phyloP scores from a whole-genome alignment of 805 yeast genomes.

The Sungouiozyma intestinalis region DNA sequence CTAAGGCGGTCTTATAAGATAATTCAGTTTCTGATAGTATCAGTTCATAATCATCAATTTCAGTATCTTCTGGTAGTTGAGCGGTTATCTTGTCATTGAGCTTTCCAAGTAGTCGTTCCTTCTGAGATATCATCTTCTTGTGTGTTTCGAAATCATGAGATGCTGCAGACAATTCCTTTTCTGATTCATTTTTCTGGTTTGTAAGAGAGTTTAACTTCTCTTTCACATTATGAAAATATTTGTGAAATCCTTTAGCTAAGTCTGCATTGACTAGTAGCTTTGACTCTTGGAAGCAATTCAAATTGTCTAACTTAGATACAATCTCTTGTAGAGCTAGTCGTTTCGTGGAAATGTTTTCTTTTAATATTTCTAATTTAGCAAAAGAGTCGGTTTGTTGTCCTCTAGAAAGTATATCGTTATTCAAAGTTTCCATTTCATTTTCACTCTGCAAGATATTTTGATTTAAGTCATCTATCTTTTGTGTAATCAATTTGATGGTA shows the following conservation, averaged over 20 bases:
- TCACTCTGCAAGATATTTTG: constrained; percentile 31
- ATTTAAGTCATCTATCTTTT: constrained; percentile 32
- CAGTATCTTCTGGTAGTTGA: constrained; percentile 30
- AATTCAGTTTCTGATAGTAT: constrained; percentile 47
- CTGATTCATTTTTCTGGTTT: constrained; percentile 7
- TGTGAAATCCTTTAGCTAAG: constrained; percentile 15
- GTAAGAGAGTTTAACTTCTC: constrained; percentile 11
- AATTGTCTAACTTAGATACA: constrained; percentile 2
- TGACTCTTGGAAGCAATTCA: constrained; percentile 8
- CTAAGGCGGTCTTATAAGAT: constrained; percentile 49
- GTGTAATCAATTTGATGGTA: constrained; percentile 23
- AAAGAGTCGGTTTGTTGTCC: constrained; percentile 49
- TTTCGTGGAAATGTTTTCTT: constrained; percentile 13
- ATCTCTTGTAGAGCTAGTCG: constrained; percentile 7
- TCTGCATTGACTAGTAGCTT: constrained; percentile 8
- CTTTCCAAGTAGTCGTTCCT: constrained; percentile 5
- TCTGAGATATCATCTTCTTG: constrained; percentile 7
- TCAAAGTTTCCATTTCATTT: constrained; percentile 41
- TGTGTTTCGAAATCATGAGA: constrained; percentile 6
- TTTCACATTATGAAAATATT: constrained; percentile 12
- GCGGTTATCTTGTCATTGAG: constrained; percentile 17
- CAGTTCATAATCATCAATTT: constrained; percentile 41
- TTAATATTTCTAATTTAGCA: constrained; percentile 40
- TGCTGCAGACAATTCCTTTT: constrained; percentile 12
- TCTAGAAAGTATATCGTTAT: constrained; percentile 38